Conservation (phyloP, 495 filamentous ascomycete genomes). For the Arthonia radiata region DNA sequence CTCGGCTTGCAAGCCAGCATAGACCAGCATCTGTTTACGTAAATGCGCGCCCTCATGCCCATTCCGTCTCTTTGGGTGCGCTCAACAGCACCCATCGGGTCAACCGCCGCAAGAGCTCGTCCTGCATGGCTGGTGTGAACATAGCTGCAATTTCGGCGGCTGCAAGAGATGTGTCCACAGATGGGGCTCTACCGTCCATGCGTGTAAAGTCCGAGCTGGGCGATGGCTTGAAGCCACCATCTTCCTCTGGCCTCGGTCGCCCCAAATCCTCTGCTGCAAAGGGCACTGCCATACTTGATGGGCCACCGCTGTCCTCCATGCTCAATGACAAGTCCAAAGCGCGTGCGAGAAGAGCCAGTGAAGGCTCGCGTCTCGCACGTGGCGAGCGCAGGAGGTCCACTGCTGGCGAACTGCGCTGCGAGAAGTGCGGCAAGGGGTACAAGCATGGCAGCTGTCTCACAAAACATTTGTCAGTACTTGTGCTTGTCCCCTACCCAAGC, state of each 20-base stretch:
- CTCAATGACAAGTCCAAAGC: constrained; percentile 26
- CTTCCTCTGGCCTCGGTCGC: constrained; percentile 6
- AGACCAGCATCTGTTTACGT: too few species aligned
- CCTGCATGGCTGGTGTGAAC: constrained; percentile 49
- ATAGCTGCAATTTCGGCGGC: constrained; percentile 53
- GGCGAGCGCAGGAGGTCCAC: constrained; percentile 47
- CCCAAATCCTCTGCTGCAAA: constrained; percentile 1
- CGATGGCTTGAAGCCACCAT: constrained; percentile 13
- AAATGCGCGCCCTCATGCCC: constrained; percentile 65
- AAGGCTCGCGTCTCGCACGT: constrained; percentile 56
- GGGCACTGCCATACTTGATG: constrained; percentile 2
- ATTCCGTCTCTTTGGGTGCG: constrained; percentile 56
- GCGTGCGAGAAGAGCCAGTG: constrained; percentile 60
- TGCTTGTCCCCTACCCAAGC: constrained; percentile 9
- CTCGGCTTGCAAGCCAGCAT: too few species aligned
- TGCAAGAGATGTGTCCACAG: constrained; percentile 24
- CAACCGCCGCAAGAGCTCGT: constrained; percentile 79
- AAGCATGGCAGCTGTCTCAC: constrained; percentile 99
- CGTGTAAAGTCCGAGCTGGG: constrained; percentile 21
- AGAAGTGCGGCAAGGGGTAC: constrained; percentile 98
- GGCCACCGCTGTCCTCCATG: constrained; percentile 12
- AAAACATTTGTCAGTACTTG: constrained; percentile 94
- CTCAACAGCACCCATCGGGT: constrained; percentile 65
- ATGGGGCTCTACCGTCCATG: too few species aligned
- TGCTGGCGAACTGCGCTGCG: constrained; percentile 72